phyloP scores from a whole-genome alignment of 495 filamentous ascomycete species.

The Daldinia vernicosa region DNA sequence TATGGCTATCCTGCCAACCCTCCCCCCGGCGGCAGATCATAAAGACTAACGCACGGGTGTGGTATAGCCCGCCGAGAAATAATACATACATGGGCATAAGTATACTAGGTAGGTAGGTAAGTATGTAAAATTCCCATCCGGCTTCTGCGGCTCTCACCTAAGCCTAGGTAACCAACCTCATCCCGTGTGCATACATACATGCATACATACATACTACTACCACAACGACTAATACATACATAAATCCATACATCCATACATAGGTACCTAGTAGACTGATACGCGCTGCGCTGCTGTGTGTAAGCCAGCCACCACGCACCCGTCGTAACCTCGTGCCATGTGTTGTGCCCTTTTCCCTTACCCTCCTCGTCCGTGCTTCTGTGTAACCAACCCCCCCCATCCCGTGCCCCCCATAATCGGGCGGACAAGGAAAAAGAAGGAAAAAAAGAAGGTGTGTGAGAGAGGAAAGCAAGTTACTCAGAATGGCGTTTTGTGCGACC shows the following conservation, averaged over 20 bases:
- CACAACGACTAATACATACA: background rate
- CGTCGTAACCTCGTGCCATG: background rate
- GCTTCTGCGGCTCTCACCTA: conserved; percentile 34
- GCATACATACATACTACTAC: background rate
- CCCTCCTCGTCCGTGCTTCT: background rate
- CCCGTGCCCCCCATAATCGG: background rate
- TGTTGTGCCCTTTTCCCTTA: background rate
- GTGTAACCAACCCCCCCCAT: conserved; percentile 15
- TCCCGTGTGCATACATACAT: background rate
- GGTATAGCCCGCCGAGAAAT: conserved; percentile 1
- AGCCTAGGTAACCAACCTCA: background rate
- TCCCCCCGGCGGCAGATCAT: background rate
- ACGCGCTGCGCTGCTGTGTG: background rate
- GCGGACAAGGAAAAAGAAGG: background rate
- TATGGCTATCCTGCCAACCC: background rate
- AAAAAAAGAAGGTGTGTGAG: background rate
- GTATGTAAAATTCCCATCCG: conserved; percentile 23
- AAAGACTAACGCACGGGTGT: background rate
- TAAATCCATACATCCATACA: no score
- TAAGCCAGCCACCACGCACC: background rate
- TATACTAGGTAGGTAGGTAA: no score
- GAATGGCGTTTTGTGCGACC: background rate
- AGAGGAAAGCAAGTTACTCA: background rate
- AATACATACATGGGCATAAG: no score
- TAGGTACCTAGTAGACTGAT: no score